Evolutionary conservation across 2,329 filamentous ascomycete genomes (phyloP).

Genomic region (Sarocladium strictum): DNA sequence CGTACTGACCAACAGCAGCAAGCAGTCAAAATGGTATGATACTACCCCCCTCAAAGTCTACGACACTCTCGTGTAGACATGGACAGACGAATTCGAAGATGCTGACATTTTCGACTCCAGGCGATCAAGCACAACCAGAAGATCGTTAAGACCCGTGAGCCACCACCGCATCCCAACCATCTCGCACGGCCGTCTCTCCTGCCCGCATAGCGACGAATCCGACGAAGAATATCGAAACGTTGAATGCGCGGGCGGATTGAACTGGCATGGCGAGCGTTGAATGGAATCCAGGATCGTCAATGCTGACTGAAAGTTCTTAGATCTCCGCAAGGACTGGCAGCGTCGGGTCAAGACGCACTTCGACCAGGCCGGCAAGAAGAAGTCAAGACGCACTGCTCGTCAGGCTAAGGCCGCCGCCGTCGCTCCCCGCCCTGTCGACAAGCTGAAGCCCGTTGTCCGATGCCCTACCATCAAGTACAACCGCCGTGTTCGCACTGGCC

Average conservation of each 20-base stretch:
- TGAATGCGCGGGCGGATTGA: constrained; percentile 11
- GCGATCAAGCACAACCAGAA: constrained; percentile 99
- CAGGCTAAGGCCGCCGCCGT: constrained; percentile 91
- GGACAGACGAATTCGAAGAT: constrained; percentile 21
- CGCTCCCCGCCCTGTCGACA: constrained; percentile 95
- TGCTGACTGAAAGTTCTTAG: constrained; percentile 34
- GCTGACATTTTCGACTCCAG: constrained; percentile 38
- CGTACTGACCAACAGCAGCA: constrained; percentile 9
- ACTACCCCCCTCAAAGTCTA: constrained; percentile 12
- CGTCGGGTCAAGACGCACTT: constrained; percentile 98
- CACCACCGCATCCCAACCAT: constrained; percentile 20
- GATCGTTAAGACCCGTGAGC: constrained; percentile 90
- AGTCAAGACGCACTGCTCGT: constrained; percentile 83
- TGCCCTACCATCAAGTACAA: constrained; percentile 99
- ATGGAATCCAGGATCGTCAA: neutral
- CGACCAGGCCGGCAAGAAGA: constrained; percentile 99
- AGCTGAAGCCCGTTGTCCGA: constrained; percentile 90
- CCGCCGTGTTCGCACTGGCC: constrained; percentile 91
- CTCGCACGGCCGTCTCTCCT: constrained; percentile 19
- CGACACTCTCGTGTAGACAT: neutral
- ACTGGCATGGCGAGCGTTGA: constrained; percentile 1
- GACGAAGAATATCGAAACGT: constrained; percentile 7
- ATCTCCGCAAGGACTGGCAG: constrained; percentile 99
- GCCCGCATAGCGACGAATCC: constrained; percentile 14
- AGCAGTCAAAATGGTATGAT: constrained; percentile 17